Evolutionary conservation across 192 early-diverging fungal genomes (phyloP).

Genomic region (Chytriomyces confervae): DNA sequence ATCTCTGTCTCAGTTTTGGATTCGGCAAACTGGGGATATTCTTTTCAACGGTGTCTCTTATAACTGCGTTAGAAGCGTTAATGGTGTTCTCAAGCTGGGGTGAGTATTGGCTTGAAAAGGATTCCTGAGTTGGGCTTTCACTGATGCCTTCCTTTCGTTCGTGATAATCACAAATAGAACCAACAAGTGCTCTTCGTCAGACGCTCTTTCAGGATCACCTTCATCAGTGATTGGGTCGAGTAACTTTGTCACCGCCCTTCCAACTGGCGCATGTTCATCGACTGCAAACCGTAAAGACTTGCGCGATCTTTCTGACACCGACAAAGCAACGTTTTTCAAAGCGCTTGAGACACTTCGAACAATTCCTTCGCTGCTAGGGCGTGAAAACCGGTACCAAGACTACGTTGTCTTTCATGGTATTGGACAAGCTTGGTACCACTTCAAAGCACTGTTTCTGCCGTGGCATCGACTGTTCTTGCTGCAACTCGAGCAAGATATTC

Average conservation of each 20-base stretch:
- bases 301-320: constrained; percentile 30
- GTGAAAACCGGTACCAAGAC: constrained; percentile 27
- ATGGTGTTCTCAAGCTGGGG: not conserved
- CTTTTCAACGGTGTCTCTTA: not conserved
- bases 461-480: constrained; percentile 47
- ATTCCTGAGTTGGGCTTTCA: not conserved
- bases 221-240: not conserved
- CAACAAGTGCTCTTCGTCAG: not conserved
- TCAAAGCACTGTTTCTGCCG: constrained; percentile 39
- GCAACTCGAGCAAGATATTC: constrained; percentile 33
- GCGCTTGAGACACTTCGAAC: constrained; percentile 27
- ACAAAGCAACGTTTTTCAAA: constrained; percentile 32
- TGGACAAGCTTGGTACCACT: not conserved
- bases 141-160: not conserved
- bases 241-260: constrained; percentile 4
- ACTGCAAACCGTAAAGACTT: constrained; percentile 31
- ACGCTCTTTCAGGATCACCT: not conserved
- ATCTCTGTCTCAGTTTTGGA: constrained; percentile 9
- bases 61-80: constrained; percentile 21
- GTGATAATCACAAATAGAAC: constrained; percentile 3
- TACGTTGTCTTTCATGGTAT: constrained; percentile 30
- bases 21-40: not conserved
- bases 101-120: not conserved
- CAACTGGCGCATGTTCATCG: constrained; percentile 20
- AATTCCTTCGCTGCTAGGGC: constrained; percentile 21